Percentiles rank a stretch among this genome's conserved stretches.
These are phyloP conservation scores for Ambrosiella cleistominuta DNA, from an alignment of 2,329 filamentous ascomycete species.

Conservation along the genomic window DNA sequence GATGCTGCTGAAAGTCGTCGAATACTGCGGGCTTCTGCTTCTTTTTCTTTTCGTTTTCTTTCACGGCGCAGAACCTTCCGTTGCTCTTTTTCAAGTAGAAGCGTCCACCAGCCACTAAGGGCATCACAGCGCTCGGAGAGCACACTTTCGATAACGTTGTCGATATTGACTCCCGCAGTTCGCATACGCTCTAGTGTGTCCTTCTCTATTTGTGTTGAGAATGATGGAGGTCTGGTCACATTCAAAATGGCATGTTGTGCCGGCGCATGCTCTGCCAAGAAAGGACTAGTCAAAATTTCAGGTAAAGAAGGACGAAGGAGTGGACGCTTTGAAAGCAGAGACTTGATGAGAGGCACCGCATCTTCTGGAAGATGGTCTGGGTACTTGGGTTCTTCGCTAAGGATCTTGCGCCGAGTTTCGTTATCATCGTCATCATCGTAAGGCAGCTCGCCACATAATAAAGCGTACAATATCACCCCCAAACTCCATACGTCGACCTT, in stretches of 20 bases:
- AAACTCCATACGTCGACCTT: conserved; percentile 96
- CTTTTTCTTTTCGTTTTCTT: conserved; percentile 67
- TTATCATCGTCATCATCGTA: conserved; percentile 94
- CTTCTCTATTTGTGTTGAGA: conserved; percentile 73
- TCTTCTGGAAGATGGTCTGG: conserved; percentile 64
- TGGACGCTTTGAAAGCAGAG: conserved; percentile 78
- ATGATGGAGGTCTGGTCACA: conserved; percentile 61
- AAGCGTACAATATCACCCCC: conserved; percentile 67
- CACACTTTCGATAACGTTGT: conserved; percentile 87
- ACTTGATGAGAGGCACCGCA: conserved; percentile 58
- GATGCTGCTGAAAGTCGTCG: conserved; percentile 78
- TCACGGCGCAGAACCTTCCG: conserved; percentile 68
- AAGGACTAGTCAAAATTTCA: conserved; percentile 76
- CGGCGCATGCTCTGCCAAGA: conserved; percentile 70
- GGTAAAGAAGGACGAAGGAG: conserved; percentile 63
- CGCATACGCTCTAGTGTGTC: conserved; percentile 86
- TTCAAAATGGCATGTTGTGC: conserved; percentile 82
- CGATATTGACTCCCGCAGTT: conserved; percentile 82
- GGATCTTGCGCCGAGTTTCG: conserved; percentile 66
- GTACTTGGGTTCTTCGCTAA: conserved; percentile 71
- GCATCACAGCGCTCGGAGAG: conserved; percentile 76
- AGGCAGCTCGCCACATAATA: conserved; percentile 70
- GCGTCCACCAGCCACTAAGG: conserved; percentile 87
- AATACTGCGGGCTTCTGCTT: conserved; percentile 62
- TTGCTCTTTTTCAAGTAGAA: conserved; percentile 86